Conservation (phyloP, 139 green algal genomes). For the Ostreobium quekettii region DNA sequence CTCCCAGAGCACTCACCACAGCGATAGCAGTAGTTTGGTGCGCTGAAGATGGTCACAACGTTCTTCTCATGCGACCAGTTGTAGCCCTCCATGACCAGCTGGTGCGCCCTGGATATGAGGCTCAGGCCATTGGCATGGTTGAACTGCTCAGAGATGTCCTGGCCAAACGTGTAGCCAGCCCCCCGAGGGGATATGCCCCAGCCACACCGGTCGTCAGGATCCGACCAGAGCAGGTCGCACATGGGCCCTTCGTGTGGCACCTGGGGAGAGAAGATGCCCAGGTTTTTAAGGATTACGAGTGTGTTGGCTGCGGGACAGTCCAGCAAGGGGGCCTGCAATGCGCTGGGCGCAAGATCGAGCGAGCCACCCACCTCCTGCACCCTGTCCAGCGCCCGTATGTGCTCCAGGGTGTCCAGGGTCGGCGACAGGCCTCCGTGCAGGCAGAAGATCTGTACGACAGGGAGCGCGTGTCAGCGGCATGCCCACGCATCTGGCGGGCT, state of each 20-base stretch:
- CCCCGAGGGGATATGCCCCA: conserved; percentile 97
- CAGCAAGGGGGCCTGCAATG: no score
- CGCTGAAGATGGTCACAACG: conserved; percentile 97
- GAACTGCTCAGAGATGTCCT: conserved; percentile 98
- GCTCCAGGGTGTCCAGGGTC: conserved; percentile 92
- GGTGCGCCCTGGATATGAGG: conserved; percentile 93
- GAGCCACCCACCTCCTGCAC: conserved; percentile 88
- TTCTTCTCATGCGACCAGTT: conserved; percentile 93
- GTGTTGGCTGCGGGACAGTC: no score
- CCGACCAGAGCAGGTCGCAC: conserved; percentile 97
- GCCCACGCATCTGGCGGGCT: no score
- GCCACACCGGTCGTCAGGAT: conserved; percentile 93
- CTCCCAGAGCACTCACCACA: conserved; percentile 44
- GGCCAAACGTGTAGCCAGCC: conserved; percentile 97
- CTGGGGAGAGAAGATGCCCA: conserved; percentile 25
- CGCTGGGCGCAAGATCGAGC: no score
- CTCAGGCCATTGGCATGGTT: conserved; percentile 94
- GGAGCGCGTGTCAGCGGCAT: not conserved
- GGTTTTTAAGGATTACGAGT: not conserved
- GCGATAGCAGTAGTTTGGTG: conserved; percentile 99
- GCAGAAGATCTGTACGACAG: conserved; percentile 85
- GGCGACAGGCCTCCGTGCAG: conserved; percentile 93
- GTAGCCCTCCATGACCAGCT: conserved; percentile 98
- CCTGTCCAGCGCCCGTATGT: conserved; percentile 87
- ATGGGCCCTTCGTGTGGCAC: conserved; percentile 95